Evolutionary conservation across 768 basidiomycete species (phyloP), one percentile per base, ranked within the genome.

Genomic region (Lactarius indigo): DNA sequence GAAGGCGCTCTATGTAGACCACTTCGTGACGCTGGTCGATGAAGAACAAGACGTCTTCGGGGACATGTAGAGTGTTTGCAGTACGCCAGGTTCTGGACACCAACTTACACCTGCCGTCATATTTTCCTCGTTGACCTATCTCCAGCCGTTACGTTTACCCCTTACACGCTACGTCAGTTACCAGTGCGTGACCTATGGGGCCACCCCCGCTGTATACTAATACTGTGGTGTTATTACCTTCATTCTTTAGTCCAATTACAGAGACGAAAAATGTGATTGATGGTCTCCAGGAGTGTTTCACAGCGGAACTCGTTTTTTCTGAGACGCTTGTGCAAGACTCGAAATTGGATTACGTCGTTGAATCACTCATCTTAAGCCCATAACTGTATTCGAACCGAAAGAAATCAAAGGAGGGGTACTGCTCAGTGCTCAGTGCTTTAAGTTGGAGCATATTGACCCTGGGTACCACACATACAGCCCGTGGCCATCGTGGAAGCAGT

Each of bases 111-210:
- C 96, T 0, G 87, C 87, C 0, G 81, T 85, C 42, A 84, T 96
- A 66, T 97, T 97, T 76, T 81, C 94, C 30, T 93, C 92, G 23
- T 79, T 97, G 61, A 88, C 90, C 0, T 80, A 94, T 4, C 97
- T 96, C 83, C 89, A 88, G 69, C 78, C 97, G 26, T 81, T 96
- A 55, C 82, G 94, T 28, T 71, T 94, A 65, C 94, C 94, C 0
- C 81, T 94, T 41, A 90, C 92, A 82, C 94, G 68, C 75, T 84
- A 61, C 83, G 80, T 82, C 64, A 57, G 79, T 76, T 5, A 10
- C 35, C 3, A 4, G 35, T 37, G 35, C 28, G 20, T 12, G 2
- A 10, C 33, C 7, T 18, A 10, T 39, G 1, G 17, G 35, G 15
- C 7, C 42, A 37, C 2, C 1, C 12, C 7, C 17, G 0, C 17